These are phyloP conservation scores for Leccinum sublutescens DNA, from an alignment of 768 basidiomycete genomes.

Conservation along the genomic window DNA sequence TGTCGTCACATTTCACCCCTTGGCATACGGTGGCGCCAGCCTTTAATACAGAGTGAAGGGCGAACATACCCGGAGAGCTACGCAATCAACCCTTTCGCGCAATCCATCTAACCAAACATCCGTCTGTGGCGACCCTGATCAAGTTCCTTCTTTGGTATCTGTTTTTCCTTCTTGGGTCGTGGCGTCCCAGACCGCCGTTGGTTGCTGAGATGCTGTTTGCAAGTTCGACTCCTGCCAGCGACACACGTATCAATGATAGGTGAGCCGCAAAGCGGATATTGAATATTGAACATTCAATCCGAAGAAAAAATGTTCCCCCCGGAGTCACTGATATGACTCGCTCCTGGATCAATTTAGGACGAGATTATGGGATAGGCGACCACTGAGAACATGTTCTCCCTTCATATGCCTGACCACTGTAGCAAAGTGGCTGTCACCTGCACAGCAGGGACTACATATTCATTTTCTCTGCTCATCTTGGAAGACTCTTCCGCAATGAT, in stretches of 20 bases:
- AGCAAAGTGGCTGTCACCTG: conserved; percentile 27
- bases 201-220: conserved; percentile 1
- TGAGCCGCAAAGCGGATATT: conserved; percentile 25
- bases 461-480: conserved; percentile 13
- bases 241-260: conserved; percentile 9
- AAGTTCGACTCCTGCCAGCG: conserved; percentile 9
- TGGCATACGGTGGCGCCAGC: background rate
- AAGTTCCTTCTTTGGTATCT: conserved; percentile 13
- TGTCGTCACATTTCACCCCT: conserved; percentile 7
- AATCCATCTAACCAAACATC: conserved; percentile 11
- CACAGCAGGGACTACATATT: conserved; percentile 26
- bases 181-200: conserved; percentile 10
- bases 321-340: conserved; percentile 1
- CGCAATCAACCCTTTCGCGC: conserved; percentile 12
- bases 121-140: conserved; percentile 11
- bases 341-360: conserved; percentile 20
- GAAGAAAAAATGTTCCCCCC: conserved; percentile 1
- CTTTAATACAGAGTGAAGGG: conserved; percentile 4
- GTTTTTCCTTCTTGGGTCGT: conserved; percentile 6
- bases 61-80: conserved; percentile 9
- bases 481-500: conserved; percentile 42
- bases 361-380: conserved; percentile 27
- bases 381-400: conserved; percentile 19
- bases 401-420: conserved; percentile 25
- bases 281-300: conserved; percentile 14